A percentile compares a stretch with the other conserved stretches of the same genome.
phyloP scores from a whole-genome alignment of 2,329 filamentous ascomycete genomes.

The Exophiala lecanii-corni region DNA sequence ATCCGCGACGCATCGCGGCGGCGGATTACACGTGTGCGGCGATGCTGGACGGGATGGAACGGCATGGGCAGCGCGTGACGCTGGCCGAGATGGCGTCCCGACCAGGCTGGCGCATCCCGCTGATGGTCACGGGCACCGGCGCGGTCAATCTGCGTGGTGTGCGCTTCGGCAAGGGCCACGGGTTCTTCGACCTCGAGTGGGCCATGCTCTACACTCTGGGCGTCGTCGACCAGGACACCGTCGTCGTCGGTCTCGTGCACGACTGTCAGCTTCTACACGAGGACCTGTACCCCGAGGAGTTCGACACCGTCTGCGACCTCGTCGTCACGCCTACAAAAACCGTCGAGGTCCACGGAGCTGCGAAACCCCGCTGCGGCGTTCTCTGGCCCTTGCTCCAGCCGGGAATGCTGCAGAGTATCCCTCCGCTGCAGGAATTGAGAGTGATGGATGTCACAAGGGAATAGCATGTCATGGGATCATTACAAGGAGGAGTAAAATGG shows the following conservation, averaged over 20 bases:
- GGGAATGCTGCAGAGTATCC: too few species aligned
- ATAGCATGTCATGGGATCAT: too few species aligned
- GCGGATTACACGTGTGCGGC: constrained; percentile 32
- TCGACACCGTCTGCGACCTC: constrained; percentile 41
- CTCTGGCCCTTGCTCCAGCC: too few species aligned
- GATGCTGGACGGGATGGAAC: constrained; percentile 44
- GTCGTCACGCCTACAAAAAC: constrained; percentile 36
- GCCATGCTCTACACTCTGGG: constrained; percentile 36
- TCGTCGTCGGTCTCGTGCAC: constrained; percentile 37
- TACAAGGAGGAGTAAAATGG: too few species aligned
- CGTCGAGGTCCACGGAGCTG: constrained; percentile 24
- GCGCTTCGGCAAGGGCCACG: constrained; percentile 38
- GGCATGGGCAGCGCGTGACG: constrained; percentile 33
- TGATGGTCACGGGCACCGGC: constrained; percentile 40
- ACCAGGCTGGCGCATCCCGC: constrained; percentile 27
- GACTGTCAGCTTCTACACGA: constrained; percentile 40
- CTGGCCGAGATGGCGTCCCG: constrained; percentile 35
- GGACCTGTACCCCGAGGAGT: constrained; percentile 33
- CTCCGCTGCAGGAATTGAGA: too few species aligned
- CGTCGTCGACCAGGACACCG: constrained; percentile 27
- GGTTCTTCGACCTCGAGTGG: constrained; percentile 44
- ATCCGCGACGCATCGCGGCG: constrained; percentile 32
- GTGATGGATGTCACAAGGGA: too few species aligned
- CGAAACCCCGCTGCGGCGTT: constrained; percentile 35
- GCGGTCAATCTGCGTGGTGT: constrained; percentile 38